Conservation (phyloP, 768 basidiomycete species). For the Xanthoconium stramineum region DNA sequence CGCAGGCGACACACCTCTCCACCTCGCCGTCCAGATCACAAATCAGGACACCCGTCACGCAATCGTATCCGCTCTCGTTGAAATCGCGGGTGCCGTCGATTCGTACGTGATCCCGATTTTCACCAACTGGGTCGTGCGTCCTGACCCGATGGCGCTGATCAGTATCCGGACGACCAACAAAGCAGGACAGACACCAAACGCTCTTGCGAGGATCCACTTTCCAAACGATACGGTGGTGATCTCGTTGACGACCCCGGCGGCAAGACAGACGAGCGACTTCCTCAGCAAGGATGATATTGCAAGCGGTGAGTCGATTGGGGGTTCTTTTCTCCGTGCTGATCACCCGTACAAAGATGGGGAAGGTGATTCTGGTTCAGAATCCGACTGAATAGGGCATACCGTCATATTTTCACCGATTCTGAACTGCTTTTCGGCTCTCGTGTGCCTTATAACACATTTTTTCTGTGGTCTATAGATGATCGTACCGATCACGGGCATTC, state of each 20-base stretch:
- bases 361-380: background rate
- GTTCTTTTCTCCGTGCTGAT: background rate
- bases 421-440: background rate
- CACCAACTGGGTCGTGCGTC: background rate
- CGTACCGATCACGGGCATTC: no score
- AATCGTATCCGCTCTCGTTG: conserved; percentile 24
- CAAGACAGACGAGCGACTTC: conserved; percentile 8
- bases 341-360: conserved; percentile 4
- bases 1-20: conserved; percentile 26
- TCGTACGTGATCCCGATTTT: conserved; percentile 15
- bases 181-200: conserved; percentile 27
- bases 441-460: no score
- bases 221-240: conserved; percentile 14
- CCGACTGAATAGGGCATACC: background rate
- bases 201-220: conserved; percentile 20
- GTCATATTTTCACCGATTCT: background rate
- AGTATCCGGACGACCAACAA: conserved; percentile 26
- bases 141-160: background rate
- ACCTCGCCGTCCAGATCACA: conserved; percentile 24
- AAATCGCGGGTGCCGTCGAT: conserved; percentile 21
- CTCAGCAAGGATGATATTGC: conserved; percentile 18
- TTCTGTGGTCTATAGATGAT: no score
- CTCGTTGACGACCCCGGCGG: conserved; percentile 20
- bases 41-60: conserved; percentile 11
- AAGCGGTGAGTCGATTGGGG: conserved; percentile 9